A percentile compares a stretch with the other conserved stretches of the same genome.
Evolutionary conservation across 1,284 basidiomycete genomes (phyloP).

Genomic region (Cutaneotrichosporon daszewskae): DNA sequence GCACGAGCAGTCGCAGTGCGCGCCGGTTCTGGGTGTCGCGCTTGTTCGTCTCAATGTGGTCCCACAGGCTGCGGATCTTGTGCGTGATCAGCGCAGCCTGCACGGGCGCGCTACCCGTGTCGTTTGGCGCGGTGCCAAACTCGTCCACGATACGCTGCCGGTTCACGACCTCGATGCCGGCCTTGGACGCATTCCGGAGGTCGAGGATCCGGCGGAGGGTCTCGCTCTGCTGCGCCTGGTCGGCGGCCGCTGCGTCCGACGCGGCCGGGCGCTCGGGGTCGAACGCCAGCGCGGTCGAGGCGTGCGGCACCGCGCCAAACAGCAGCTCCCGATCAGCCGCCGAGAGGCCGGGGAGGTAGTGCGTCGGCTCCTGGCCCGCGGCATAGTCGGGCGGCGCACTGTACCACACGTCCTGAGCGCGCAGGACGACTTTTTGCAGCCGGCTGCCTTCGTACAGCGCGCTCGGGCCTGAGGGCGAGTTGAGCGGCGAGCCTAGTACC

Average conservation of each 20-base stretch:
- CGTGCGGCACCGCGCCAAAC: constrained; percentile 41
- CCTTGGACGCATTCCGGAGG: constrained; percentile 77
- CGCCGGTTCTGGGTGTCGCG: constrained; percentile 75
- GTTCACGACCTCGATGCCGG: constrained; percentile 80
- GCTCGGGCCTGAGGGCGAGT: constrained; percentile 8
- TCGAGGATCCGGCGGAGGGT: constrained; percentile 69
- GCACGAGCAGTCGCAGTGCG: constrained; percentile 66
- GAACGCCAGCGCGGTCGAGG: constrained; percentile 25
- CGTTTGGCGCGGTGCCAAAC: constrained; percentile 58
- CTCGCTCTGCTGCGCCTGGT: constrained; percentile 59
- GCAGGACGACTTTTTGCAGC: constrained; percentile 22
- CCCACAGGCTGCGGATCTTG: constrained; percentile 74
- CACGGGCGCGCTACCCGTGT: constrained; percentile 77
- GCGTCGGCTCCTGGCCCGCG: constrained; percentile 25
- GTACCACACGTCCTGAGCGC: constrained; percentile 33
- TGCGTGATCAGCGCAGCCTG: constrained; percentile 86
- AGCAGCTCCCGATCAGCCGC: constrained; percentile 33
- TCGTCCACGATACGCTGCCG: constrained; percentile 67
- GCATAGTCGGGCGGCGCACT: constrained; percentile 34
- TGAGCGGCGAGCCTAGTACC: constrained; percentile 14
- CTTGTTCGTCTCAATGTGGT: constrained; percentile 63
- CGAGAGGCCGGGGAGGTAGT: constrained; percentile 33
- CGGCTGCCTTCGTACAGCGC: constrained; percentile 28
- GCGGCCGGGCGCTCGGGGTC: constrained; percentile 15
- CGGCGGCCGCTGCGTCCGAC: constrained; percentile 12